Evolutionary conservation across 306 rosid genomes (phyloP).

Genomic region (Mimosa pudica): DNA sequence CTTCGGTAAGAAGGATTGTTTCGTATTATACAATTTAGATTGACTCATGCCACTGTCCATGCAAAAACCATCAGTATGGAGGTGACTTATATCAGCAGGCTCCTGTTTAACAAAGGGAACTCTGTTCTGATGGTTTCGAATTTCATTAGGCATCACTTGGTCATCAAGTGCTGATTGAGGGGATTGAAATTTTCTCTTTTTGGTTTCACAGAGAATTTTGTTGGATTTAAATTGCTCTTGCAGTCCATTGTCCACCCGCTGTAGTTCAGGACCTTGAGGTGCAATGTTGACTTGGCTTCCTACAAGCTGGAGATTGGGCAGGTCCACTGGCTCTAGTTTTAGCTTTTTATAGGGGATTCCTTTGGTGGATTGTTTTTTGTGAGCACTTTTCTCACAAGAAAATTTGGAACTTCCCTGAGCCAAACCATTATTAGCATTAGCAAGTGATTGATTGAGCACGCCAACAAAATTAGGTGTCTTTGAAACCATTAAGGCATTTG

Average conservation of each 20-base stretch:
- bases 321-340: conserved; percentile 37
- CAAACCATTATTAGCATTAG: not conserved
- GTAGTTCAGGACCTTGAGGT: conserved; percentile 34
- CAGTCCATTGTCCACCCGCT: conserved; percentile 5
- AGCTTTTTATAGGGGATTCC: conserved; percentile 32
- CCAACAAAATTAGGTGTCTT: conserved; percentile 6
- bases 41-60: conserved; percentile 6
- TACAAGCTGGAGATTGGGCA: conserved; percentile 25
- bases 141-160: conserved; percentile 10
- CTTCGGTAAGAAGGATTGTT: conserved; percentile 2
- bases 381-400: conserved; percentile 12
- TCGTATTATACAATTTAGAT: conserved; percentile 19
- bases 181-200: conserved; percentile 24
- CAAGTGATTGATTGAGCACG: conserved; percentile 6
- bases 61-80: conserved; percentile 6
- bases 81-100: conserved; percentile 28
- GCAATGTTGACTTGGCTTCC: conserved; percentile 25
- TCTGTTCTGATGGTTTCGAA: conserved; percentile 23
- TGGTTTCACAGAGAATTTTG: conserved; percentile 20
- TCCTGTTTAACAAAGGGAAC: conserved; percentile 34
- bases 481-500: conserved; percentile 3
- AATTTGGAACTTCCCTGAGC: not conserved
- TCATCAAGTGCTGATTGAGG: conserved; percentile 7
- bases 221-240: conserved; percentile 24
- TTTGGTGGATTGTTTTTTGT: conserved; percentile 17